These are phyloP conservation scores for Penicillium crystallinum DNA, from an alignment of 495 filamentous ascomycete species.

Conservation along the genomic window DNA sequence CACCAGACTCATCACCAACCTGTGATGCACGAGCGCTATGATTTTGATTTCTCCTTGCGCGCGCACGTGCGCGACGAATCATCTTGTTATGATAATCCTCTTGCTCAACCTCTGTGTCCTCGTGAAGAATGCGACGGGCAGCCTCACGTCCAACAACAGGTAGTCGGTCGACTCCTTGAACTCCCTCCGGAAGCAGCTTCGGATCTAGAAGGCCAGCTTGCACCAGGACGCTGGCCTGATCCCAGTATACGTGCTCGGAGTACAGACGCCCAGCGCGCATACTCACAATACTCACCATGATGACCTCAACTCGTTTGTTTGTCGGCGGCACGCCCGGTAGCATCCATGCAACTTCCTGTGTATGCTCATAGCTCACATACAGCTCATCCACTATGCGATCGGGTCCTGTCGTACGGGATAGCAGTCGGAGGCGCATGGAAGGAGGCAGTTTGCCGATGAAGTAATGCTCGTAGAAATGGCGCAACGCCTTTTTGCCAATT, in stretches of 20 bases:
- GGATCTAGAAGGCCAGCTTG: constrained; percentile 72
- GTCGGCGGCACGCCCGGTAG: constrained; percentile 74
- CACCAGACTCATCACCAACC: constrained; percentile 20
- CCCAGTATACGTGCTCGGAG: constrained; percentile 85
- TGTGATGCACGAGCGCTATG: constrained; percentile 7
- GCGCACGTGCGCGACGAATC: constrained; percentile 29
- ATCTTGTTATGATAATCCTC: constrained; percentile 40
- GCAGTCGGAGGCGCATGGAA: constrained; percentile 60
- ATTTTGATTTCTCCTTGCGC: constrained; percentile 10
- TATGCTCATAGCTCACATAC: constrained; percentile 61
- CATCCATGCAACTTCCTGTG: constrained; percentile 71
- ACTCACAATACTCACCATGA: constrained; percentile 70
- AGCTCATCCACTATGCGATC: constrained; percentile 61
- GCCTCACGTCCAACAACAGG: constrained; percentile 66
- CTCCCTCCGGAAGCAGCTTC: constrained; percentile 45
- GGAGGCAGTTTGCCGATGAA: constrained; percentile 69
- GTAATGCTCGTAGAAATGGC: constrained; percentile 65
- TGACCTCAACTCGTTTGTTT: constrained; percentile 58
- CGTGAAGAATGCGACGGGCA: constrained; percentile 61
- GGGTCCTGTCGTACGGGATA: constrained; percentile 62
- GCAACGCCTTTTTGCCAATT: constrained; percentile 61
- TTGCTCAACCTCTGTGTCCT: constrained; percentile 41
- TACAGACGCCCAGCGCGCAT: constrained; percentile 68
- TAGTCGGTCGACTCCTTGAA: constrained; percentile 53
- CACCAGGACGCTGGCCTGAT: constrained; percentile 73